Conservation (phyloP, 768 basidiomycete genomes). For the Sistotremastrum suecicum region DNA sequence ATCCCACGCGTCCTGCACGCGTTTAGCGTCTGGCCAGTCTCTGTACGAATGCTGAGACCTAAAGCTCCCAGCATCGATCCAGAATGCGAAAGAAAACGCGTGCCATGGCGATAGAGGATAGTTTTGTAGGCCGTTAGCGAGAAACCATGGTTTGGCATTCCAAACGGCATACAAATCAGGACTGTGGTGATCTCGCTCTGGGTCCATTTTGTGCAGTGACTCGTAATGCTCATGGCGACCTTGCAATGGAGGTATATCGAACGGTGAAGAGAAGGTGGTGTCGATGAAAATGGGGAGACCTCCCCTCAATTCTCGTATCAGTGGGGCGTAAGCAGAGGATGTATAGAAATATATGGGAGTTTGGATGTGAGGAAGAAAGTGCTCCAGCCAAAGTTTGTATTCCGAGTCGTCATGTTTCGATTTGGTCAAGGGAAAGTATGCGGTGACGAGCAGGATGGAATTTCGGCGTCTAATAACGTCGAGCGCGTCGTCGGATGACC, state of each 20-base stretch:
- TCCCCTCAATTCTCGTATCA: constrained; percentile 20
- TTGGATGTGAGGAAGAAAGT: constrained; percentile 28
- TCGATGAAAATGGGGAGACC: constrained; percentile 26
- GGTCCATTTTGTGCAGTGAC: constrained; percentile 30
- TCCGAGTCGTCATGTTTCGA: constrained; percentile 35
- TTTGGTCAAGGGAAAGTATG: constrained; percentile 35
- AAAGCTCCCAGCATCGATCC: constrained; percentile 45
- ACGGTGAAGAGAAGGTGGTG: constrained; percentile 30
- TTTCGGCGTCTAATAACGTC: too few relatives aligned
- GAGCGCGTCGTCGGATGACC: too few relatives aligned
- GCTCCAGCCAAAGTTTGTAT: constrained; percentile 29
- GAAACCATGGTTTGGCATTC: constrained; percentile 39
- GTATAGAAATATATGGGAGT: constrained; percentile 45
- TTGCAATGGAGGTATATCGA: constrained; percentile 31
- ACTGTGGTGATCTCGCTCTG: constrained; percentile 27
- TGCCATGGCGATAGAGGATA: constrained; percentile 12
- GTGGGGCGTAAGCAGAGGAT: constrained; percentile 22
- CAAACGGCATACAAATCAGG: constrained; percentile 41
- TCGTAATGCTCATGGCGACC: constrained; percentile 21
- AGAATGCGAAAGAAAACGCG: constrained; percentile 40
- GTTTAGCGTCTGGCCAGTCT: constrained; percentile 31
- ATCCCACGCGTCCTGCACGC: constrained; percentile 27
- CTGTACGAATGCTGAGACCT: constrained; percentile 26
- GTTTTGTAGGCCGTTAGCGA: constrained; percentile 25
- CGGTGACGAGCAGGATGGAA: constrained; percentile 36